Conservation (phyloP, 2,329 filamentous ascomycete genomes). For the Teratosphaeria gauchensis region DNA sequence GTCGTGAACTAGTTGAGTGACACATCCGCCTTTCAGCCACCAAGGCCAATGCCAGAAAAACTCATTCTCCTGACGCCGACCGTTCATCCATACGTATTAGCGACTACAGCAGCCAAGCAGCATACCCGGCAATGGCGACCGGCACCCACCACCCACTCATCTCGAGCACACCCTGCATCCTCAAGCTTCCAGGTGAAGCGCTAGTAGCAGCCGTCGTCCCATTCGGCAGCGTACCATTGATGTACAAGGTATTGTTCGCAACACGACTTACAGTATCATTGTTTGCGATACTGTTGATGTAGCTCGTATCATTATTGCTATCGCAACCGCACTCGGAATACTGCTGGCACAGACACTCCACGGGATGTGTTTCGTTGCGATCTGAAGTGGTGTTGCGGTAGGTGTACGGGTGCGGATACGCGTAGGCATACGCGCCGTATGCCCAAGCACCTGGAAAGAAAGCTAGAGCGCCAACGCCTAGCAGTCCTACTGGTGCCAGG, state of each 20-base stretch:
- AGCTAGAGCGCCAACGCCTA: background rate
- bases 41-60: too few species aligned
- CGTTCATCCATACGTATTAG: background rate
- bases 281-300: conserved; percentile 48
- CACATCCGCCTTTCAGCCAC: background rate
- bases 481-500: background rate
- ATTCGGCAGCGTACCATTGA: conserved; percentile 60
- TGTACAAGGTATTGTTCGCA: conserved; percentile 45
- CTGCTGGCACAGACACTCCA: conserved; percentile 49
- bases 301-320: conserved; percentile 52
- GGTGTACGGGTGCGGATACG: background rate
- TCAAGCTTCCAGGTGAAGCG: conserved; percentile 6
- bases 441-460: background rate
- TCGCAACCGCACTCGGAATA: conserved; percentile 58
- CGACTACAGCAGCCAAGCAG: conserved; percentile 22
- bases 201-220: conserved; percentile 33
- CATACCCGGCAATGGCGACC: conserved; percentile 28
- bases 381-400: conserved; percentile 1
- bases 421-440: background rate
- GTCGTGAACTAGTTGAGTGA: background rate
- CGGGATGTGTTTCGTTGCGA: background rate
- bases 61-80: too few species aligned
- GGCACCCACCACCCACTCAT: conserved; percentile 32
- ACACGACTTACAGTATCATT: conserved; percentile 56
- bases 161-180: conserved; percentile 15